Base-by-base conservation (phyloP, 495 filamentous ascomycete genomes). In the Talaromyces adpressus region DNA sequence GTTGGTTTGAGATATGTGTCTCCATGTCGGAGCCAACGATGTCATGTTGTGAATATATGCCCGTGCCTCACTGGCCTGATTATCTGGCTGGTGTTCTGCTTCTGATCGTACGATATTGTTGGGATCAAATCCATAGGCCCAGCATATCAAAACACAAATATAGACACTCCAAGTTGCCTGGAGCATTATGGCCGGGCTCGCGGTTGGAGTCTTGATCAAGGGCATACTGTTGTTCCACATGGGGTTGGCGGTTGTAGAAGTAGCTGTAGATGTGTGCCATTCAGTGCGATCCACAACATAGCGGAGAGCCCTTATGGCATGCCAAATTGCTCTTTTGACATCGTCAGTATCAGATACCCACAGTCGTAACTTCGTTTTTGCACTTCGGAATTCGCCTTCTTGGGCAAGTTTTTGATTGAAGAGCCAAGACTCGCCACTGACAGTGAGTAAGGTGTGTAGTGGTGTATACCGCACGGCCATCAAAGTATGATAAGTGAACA, bases 391-490 rank as follows among this genome's bases (percentile, higher is more conserved):
- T 7, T 61, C 57, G 12, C 18, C 30, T 58, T 68, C 57, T 22
- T 68, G 60, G 25, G 66, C 57, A 30, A 66, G 51, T 36, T 70
- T 70, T n/a, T 64, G 62, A 23, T 66, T 66, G 61, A 70, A 68
- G 47, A 67, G 66, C 68, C 68, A 70, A 6, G 68, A 68, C 59
- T 68, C 65, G 23, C 68, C 65, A 36, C 63, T 62, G 23, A 65
- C 64, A 14, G 62, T 63, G 9, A 70, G 56, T 30, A 70, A 62
- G 49, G 45, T 32, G 27, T 58, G 66, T 20, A 70, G 20, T 18
- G 66, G 68, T 9, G 68, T 66, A 57, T 59, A 62, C 16, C 41
- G 51, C 41, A 63, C 61, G 3, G 61, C 57, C 22, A 59, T 45
- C 27, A 68, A 39, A 14, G 66, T 64, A 34, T 70, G 66, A 51